Percentiles rank a stretch among this genome's conserved stretches.
phyloP scores from a whole-genome alignment of 768 basidiomycete species.

The Macrocybe gigantea region DNA sequence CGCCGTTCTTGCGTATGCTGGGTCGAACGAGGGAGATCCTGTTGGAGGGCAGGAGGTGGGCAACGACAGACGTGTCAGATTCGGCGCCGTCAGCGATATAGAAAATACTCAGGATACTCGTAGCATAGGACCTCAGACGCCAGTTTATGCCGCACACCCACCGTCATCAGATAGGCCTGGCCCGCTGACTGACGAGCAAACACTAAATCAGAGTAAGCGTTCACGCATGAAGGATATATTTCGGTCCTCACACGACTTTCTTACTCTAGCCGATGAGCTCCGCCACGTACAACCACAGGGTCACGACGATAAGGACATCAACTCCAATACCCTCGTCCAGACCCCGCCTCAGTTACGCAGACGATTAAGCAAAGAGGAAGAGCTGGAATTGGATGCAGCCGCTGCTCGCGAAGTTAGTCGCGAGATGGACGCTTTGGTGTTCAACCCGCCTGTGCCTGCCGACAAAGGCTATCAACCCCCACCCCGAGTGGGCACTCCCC shows the following conservation, averaged over 20 bases:
- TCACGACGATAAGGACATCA: no score
- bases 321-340: slow-evolving; percentile 14
- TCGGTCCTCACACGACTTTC: no score
- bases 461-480: slow-evolving; percentile 6
- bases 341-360: slow-evolving; percentile 34
- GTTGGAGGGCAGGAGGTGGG: neutral
- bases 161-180: no score
- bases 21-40: no score
- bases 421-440: slow-evolving; percentile 54
- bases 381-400: slow-evolving; percentile 54
- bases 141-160: no score
- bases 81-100: slow-evolving; percentile 34
- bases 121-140: neutral
- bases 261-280: no score
- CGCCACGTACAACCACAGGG: no score
- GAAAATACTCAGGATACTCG: slow-evolving; percentile 28
- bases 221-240: no score
- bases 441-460: slow-evolving; percentile 16
- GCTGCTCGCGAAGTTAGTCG: slow-evolving; percentile 63
- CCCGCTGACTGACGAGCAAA: no score
- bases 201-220: no score
- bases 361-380: slow-evolving; percentile 33
- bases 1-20: slow-evolving; percentile 28
- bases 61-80: slow-evolving; percentile 32
- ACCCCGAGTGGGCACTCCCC: slow-evolving; percentile 9